These are phyloP conservation scores for Ceratobasidium sp. DNA, from an alignment of 1,284 basidiomycete species.

Conservation along the genomic window DNA sequence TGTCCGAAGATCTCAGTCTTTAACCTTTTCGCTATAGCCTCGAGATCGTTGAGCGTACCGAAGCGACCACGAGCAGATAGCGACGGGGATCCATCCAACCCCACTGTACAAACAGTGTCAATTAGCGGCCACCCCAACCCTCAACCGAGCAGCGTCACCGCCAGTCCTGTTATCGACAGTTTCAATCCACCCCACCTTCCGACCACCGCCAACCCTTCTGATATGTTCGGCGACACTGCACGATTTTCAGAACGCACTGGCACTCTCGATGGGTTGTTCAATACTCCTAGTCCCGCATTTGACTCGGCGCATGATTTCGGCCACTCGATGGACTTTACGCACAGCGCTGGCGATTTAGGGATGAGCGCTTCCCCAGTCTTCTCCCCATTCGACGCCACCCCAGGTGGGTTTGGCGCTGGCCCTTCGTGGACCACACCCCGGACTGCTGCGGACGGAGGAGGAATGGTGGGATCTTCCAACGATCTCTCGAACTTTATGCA, in stretches of 20 bases:
- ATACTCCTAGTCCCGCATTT: constrained; percentile 22
- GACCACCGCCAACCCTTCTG: constrained; percentile 4
- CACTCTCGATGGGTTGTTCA: constrained; percentile 14
- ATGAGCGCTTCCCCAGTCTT: constrained; percentile 34
- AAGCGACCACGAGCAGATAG: constrained; percentile 32
- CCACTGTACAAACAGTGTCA: neutral
- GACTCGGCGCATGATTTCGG: constrained; percentile 26
- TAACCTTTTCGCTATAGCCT: constrained; percentile 5
- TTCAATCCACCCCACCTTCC: constrained; percentile 22
- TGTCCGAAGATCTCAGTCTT: neutral
- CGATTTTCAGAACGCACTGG: neutral
- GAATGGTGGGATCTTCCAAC: neutral
- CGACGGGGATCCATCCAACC: neutral
- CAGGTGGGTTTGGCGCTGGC: constrained; percentile 13
- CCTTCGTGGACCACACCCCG: constrained; percentile 33
- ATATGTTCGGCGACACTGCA: constrained; percentile 11
- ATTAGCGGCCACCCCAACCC: neutral
- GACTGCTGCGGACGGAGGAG: constrained; percentile 23
- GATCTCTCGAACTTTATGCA: constrained; percentile 34
- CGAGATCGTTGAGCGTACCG: constrained; percentile 26
- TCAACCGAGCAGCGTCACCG: neutral
- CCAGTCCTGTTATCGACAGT: constrained; percentile 26
- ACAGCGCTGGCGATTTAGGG: constrained; percentile 15
- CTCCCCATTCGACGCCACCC: constrained; percentile 11
- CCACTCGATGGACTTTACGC: constrained; percentile 36